These are phyloP conservation scores for Schizonepeta tenuifolia DNA, from an alignment of 257 asterid genomes.

Conservation along the genomic window DNA sequence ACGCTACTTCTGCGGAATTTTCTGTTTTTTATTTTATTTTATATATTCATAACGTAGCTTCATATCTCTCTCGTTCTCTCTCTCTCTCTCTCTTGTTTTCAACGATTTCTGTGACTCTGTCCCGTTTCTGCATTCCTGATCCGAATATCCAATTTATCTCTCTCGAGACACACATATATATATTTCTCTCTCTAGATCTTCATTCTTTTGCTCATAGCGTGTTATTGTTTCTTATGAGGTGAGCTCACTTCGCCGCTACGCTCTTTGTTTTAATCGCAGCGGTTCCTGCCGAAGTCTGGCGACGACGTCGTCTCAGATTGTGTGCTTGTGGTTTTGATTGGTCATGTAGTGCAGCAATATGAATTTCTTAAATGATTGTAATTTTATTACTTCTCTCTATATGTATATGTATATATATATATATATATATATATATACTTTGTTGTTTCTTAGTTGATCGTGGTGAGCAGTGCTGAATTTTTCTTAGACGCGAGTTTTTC, in stretches of 20 bases:
- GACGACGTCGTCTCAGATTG: slow-evolving; percentile 25
- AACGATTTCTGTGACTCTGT: slow-evolving; percentile 38
- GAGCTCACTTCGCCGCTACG: slow-evolving; percentile 38
- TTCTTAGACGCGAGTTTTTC: slow-evolving; percentile 21
- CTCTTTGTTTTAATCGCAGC: slow-evolving; percentile 13
- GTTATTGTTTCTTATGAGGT: slow-evolving; percentile 32
- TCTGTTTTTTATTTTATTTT: slow-evolving; percentile 30
- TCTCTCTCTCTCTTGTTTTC: slow-evolving; percentile 47
- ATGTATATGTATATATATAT: no score
- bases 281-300: neutral
- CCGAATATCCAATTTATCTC: slow-evolving; percentile 44
- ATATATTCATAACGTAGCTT: slow-evolving; percentile 30
- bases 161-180: neutral
- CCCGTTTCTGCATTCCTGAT: slow-evolving; percentile 47
- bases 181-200: slow-evolving; percentile 49
- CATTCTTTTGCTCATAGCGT: slow-evolving; percentile 38
- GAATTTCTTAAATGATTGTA: slow-evolving; percentile 21
- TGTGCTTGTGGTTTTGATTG: slow-evolving; percentile 4
- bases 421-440: neutral
- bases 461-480: slow-evolving; percentile 4
- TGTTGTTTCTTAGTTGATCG: slow-evolving; percentile 8
- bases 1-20: slow-evolving; percentile 69
- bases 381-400: slow-evolving; percentile 2
- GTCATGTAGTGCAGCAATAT: slow-evolving; percentile 18
- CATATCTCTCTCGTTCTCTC: slow-evolving; percentile 24